Evolutionary conservation across 345 rosid genomes (phyloP).

Genomic region (Populus ilicifolia): DNA sequence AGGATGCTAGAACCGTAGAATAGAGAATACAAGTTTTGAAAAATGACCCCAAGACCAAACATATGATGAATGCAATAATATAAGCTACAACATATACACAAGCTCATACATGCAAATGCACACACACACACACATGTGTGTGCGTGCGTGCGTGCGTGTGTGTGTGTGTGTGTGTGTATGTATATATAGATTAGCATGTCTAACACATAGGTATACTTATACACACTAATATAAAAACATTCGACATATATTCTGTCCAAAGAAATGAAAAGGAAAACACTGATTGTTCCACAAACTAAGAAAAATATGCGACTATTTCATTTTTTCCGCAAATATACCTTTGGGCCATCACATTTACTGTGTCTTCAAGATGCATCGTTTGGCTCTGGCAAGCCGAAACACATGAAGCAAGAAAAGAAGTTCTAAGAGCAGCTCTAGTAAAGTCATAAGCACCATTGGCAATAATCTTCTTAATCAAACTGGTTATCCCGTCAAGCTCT

Average conservation of each 20-base stretch:
- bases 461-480: slow-evolving; percentile 64
- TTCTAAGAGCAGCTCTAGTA: slow-evolving; percentile 91
- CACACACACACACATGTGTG: no score
- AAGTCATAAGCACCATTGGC: slow-evolving; percentile 88
- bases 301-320: not conserved
- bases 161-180: no score
- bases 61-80: not conserved
- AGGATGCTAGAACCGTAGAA: not conserved
- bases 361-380: slow-evolving; percentile 76
- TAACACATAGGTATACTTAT: not conserved
- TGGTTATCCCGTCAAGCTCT: slow-evolving; percentile 64
- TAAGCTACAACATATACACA: not conserved
- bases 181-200: not conserved
- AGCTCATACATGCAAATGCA: not conserved
- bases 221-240: not conserved
- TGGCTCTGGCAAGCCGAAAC: slow-evolving; percentile 91
- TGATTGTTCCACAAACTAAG: not conserved
- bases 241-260: not conserved
- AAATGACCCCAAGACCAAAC: not conserved
- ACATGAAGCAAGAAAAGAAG: slow-evolving; percentile 94
- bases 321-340: slow-evolving; percentile 39
- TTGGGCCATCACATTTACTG: slow-evolving; percentile 88
- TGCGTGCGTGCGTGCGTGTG: no score
- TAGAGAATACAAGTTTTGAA: not conserved
- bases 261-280: not conserved